Evolutionary conservation across 192 early-diverging fungal species (phyloP).

Genomic region (Backusella mclennaniae): DNA sequence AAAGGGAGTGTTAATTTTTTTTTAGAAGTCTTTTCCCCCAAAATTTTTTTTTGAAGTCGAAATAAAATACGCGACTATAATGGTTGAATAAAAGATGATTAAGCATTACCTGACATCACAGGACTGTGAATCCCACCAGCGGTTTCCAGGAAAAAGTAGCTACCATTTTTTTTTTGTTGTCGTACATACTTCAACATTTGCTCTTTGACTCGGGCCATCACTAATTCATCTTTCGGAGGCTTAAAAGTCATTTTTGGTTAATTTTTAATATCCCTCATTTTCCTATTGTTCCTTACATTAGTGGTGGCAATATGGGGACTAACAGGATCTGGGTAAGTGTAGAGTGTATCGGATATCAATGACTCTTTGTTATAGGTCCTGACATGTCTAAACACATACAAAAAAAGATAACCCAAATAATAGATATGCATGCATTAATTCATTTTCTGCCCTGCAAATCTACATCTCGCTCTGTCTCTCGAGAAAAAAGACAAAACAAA

Average conservation of each 20-base stretch:
- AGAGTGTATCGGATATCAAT: conserved; percentile 50
- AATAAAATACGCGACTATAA: neutral
- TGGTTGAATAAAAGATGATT: neutral
- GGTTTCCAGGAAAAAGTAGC: conserved; percentile 64
- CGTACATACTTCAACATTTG: conserved; percentile 32
- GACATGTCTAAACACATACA: conserved; percentile 50
- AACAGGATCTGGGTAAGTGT: conserved; percentile 69
- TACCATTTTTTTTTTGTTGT: conserved; percentile 35
- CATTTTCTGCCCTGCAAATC: too few relatives aligned
- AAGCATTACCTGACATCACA: conserved; percentile 60
- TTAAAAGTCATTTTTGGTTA: conserved; percentile 9
- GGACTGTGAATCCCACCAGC: conserved; percentile 82
- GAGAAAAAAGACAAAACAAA: conserved; percentile 13
- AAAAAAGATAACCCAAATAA: neutral
- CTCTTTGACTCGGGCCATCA: conserved; percentile 39
- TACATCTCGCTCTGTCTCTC: neutral
- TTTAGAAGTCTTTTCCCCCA: neutral
- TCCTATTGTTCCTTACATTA: conserved; percentile 32
- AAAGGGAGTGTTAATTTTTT: neutral
- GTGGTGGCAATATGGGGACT: conserved; percentile 71
- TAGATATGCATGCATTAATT: neutral
- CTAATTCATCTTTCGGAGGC: conserved; percentile 46
- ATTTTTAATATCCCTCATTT: neutral
- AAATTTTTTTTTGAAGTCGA: neutral
- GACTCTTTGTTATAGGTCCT: conserved; percentile 39